A percentile compares a stretch with the other conserved stretches of the same genome.
These are phyloP conservation scores for Termitomyces sp. DNA, from an alignment of 768 basidiomycete genomes.

Conservation along the genomic window DNA sequence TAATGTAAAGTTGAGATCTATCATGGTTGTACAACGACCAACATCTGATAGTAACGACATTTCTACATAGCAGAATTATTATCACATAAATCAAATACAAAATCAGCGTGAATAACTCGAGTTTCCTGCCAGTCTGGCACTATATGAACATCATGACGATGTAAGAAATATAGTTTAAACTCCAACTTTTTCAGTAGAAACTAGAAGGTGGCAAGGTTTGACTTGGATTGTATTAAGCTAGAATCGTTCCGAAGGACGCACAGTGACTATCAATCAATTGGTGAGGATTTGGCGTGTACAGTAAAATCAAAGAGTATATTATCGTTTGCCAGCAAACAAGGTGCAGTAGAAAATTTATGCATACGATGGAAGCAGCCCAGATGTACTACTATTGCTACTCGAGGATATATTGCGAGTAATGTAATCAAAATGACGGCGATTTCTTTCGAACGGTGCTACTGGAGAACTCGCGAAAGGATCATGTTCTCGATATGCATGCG, in stretches of 20 bases:
- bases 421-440: neutral
- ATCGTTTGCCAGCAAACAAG: neutral
- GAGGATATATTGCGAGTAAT: neutral
- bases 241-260: neutral
- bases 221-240: neutral
- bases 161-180: neutral
- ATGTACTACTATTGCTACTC: neutral
- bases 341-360: neutral
- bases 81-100: neutral
- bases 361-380: slow-evolving; percentile 1
- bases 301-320: neutral
- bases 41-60: neutral
- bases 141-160: neutral
- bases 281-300: neutral
- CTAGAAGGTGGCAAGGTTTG: too few species aligned
- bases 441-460: neutral
- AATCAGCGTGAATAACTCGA: neutral
- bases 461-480: neutral
- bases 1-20: neutral
- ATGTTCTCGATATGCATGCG: neutral
- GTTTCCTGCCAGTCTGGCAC: neutral
- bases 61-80: neutral
- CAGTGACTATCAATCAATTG: neutral
- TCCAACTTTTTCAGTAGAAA: neutral
- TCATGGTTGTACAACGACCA: neutral